Evolutionary conservation across 2,329 filamentous ascomycete species (phyloP).

Genomic region (Talaromyces rugulosus): DNA sequence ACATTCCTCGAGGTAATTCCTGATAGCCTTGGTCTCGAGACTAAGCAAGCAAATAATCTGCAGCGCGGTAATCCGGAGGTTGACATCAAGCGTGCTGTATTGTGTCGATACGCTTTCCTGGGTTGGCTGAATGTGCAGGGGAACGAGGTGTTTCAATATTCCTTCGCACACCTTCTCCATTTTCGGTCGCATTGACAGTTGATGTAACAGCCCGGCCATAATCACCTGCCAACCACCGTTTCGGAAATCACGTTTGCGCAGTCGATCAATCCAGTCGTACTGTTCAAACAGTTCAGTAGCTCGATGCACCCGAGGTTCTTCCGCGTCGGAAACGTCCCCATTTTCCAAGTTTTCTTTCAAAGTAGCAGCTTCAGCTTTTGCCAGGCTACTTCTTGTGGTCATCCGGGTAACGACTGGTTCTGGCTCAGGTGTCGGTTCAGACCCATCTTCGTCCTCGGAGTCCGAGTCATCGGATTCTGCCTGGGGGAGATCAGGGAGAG

Average conservation of each 20-base stretch:
- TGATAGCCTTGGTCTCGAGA: conserved; percentile 77
- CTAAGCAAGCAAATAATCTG: conserved; percentile 85
- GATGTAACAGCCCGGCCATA: conserved; percentile 78
- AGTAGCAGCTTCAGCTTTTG: conserved; percentile 71
- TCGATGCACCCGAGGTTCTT: conserved; percentile 37
- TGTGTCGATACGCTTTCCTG: conserved; percentile 67
- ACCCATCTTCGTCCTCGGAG: conserved; percentile 55
- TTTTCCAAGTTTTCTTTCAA: conserved; percentile 60
- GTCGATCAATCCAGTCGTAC: conserved; percentile 79
- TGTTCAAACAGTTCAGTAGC: conserved; percentile 70
- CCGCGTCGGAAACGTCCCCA: conserved; percentile 39
- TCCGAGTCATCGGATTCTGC: conserved; percentile 65
- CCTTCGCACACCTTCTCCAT: conserved; percentile 71
- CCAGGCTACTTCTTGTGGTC: conserved; percentile 79
- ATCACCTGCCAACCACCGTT: conserved; percentile 91
- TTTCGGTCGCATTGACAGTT: conserved; percentile 71
- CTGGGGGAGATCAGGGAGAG: conserved; percentile 69
- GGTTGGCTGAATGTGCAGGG: conserved; percentile 69
- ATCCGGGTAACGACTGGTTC: conserved; percentile 61
- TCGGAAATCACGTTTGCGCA: conserved; percentile 77
- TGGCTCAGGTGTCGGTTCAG: conserved; percentile 64
- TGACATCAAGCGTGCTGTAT: conserved; percentile 75
- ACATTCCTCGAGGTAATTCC: conserved; percentile 86
- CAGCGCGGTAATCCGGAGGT: conserved; percentile 72
- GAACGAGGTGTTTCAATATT: conserved; percentile 75